Base-by-base conservation (phyloP, 2,329 filamentous ascomycete genomes). In the Fusarium sterilihyphosum region DNA sequence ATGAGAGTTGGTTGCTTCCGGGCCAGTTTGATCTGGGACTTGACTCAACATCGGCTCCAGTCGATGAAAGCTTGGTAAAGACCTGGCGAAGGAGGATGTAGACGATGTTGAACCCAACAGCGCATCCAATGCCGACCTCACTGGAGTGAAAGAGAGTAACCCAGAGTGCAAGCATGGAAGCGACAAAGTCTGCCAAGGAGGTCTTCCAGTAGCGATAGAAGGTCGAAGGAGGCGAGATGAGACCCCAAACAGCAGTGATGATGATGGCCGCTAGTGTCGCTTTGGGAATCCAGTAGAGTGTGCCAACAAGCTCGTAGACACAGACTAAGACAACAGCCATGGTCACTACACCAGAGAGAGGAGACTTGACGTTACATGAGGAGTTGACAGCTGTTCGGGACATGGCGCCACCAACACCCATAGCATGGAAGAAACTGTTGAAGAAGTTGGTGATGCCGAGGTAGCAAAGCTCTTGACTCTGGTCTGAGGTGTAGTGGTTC, bases 251-350 rank as follows among this genome's bases (percentile, higher is more conserved):
- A 11, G 90, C 90, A 67, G 88, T 90, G 73, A 92, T 91, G 71
- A 92, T 92, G 69, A 92, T 91, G 6, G 90, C 91, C 2, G 91
- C 87, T 3, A 92, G 84, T 0, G 89, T 91, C 0, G 90, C 86
- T 74, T 91, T 91, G 2, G 91, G 91, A n/a, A 92, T 90, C 89
- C 90, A 93, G 81, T 90, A 92, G 0, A 93, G 84, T 0, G 88
- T 87, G 0, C 87, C 88, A 0, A 88, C 88, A 43, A 92, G 86
- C 67, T 90, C 86, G 77, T 90, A 92, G 33, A 92, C 87, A 26
- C 87, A 89, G 4, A 92, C 80, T 13, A 92, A 82, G 24, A 92
- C 89, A 54, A 91, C 88, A 9, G 86, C 89, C 6, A 89, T 87
- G 0, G 91, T 91, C 61, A 92, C 83, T 29, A 90, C 73, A 9